Base-by-base conservation (phyloP, 225 moss, liverwort and hornwort species). In the Bryoerythrophyllum caledonicum region DNA sequence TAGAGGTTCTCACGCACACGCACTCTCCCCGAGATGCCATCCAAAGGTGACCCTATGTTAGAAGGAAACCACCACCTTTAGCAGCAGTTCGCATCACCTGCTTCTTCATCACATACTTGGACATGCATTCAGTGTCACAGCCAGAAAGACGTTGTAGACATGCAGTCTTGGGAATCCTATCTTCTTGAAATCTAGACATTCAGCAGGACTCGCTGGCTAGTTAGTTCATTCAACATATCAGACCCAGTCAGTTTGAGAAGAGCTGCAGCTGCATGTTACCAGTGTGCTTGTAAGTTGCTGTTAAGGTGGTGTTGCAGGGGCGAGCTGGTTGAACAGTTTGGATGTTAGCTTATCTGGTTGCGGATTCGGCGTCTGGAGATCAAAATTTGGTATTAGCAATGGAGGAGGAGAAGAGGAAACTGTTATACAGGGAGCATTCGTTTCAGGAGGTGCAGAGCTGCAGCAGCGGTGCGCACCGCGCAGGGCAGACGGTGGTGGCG, bases 401-500 rank as follows among this genome's bases (percentile, higher is more conserved):
- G 81, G 67, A 59, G 23, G 68, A 6, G 20, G 26, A 14, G 4
- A 35, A 14, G 24, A 41, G 23, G 17, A 2, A 25, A 26, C 0
- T 2, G 48, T 17, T 19, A 43, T n/a, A 19, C 4, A 27, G 40
- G 1, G 25, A 58, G 27, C 8, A 60, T 11, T n/a, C 78, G 2
- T 86, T 83, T 44, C 62, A 76, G 2, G 23, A 68, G 0, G 79
- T 87, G 3, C 67, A 58, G 15, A 74, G 76, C 52, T 96, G 94
- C 70, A 86, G 78, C 38, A 78, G 81, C 2, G 87, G 88, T 13
- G 82, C 65, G 48, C 65, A 76, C 32, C 81, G 96, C 3, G 88
- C 63, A 54, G 55, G 67, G 4, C 85, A 92, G 75, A 90, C 92
- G 0, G 91, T 94, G 28, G 55, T 96, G 2, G 77, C 94, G 11